Evolutionary conservation across 495 filamentous ascomycete genomes (phyloP).

Genomic region (Thozetella sp.): DNA sequence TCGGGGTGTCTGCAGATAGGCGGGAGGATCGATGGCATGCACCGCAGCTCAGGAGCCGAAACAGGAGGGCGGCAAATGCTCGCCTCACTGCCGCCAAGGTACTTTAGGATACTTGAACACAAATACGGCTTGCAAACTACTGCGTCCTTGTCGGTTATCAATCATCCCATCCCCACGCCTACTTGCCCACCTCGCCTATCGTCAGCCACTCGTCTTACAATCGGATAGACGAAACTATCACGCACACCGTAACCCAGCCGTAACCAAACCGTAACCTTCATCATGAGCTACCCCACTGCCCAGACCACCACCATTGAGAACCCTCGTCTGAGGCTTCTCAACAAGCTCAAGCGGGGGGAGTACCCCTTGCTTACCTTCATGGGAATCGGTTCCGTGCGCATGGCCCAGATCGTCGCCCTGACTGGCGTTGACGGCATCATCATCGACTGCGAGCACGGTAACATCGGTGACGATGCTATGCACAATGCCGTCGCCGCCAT

Average conservation of each 20-base stretch:
- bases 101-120: no score
- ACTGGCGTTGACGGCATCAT: constrained; percentile 40
- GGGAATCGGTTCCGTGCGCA: constrained; percentile 36
- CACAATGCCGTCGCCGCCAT: constrained; percentile 64
- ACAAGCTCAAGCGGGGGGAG: constrained; percentile 28
- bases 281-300: constrained; percentile 28
- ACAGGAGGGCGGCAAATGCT: no score
- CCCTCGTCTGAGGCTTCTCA: constrained; percentile 35
- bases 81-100: no score
- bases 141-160: no score
- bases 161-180: no score
- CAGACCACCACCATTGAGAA: constrained; percentile 35
- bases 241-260: not conserved
- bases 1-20: not conserved
- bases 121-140: no score
- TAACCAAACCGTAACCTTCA: constrained; percentile 11
- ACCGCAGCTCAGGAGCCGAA: no score
- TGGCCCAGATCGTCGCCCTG: constrained; percentile 35
- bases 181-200: no score
- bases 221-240: not conserved
- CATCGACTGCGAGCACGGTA: constrained; percentile 24
- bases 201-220: no score
- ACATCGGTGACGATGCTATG: constrained; percentile 57
- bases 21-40: no score
- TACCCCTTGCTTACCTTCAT: constrained; percentile 40